Percentiles rank a stretch among this genome's conserved stretches.
Conservation (phyloP, 768 basidiomycete genomes). For the Rhodotorula toruloides region DNA sequence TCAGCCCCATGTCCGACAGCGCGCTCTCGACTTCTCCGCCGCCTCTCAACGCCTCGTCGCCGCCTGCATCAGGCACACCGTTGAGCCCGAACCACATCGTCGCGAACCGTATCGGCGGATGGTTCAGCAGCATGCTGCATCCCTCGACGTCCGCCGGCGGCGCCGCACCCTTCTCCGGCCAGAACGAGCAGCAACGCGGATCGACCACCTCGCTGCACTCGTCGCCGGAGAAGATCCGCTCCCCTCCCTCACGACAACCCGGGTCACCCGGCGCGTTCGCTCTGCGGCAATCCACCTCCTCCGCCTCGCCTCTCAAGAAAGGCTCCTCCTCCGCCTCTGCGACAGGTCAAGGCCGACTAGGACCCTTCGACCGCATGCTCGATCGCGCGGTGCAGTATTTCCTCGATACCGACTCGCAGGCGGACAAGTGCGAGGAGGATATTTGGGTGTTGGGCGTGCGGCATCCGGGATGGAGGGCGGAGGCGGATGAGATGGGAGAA, state of each 20-base stretch:
- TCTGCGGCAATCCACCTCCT: background rate
- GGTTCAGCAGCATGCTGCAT: conserved; percentile 36
- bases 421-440: conserved; percentile 71
- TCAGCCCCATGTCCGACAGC: background rate
- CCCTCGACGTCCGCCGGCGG: background rate
- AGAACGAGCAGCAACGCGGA: background rate
- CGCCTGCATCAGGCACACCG: background rate
- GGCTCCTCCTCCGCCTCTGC: background rate
- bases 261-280: background rate
- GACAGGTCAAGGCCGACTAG: conserved; percentile 9
- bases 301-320: conserved; percentile 20
- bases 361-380: conserved; percentile 60
- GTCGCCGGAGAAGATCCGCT: conserved; percentile 4
- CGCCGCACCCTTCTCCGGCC: conserved; percentile 5
- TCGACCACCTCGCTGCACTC: background rate
- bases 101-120: conserved; percentile 30
- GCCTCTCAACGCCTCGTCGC: background rate
- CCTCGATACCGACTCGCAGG: conserved; percentile 80
- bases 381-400: conserved; percentile 83
- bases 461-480: conserved; percentile 67
- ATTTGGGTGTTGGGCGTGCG: conserved; percentile 86
- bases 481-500: conserved; percentile 2
- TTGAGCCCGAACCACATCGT: background rate
- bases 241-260: background rate
- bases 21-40: background rate